Conservation (phyloP, 306 rosid species). For the Bauhinia variegata region DNA sequence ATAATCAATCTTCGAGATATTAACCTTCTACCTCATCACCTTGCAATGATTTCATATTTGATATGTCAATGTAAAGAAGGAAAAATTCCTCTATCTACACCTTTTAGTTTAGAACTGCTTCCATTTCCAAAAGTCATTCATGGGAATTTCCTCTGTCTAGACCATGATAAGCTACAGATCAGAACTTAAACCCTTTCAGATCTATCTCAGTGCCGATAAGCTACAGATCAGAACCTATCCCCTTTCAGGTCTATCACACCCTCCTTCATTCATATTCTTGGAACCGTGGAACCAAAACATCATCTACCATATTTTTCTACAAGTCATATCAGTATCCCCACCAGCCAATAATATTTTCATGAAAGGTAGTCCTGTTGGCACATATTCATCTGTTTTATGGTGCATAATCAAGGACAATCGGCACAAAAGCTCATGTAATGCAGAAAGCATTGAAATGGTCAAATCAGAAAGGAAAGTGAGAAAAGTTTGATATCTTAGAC, state of each 20-base stretch:
- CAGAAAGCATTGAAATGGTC: no score
- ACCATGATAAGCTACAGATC: neutral
- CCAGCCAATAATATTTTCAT: neutral
- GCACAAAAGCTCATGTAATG: neutral
- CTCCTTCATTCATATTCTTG: neutral
- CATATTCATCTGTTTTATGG: constrained; percentile 9
- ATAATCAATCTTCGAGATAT: constrained; percentile 4
- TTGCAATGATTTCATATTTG: constrained; percentile 1
- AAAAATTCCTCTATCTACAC: neutral
- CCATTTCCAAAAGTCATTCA: neutral
- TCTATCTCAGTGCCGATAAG: neutral
- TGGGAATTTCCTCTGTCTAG: neutral
- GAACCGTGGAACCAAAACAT: neutral
- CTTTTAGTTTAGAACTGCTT: neutral
- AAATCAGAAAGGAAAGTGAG: neutral
- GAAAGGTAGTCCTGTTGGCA: neutral
- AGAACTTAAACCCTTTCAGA: no score
- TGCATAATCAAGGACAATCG: constrained; percentile 4
- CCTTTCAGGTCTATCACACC: constrained; percentile 15
- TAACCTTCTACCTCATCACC: constrained; percentile 11
- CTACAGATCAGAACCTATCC: constrained; percentile 15
- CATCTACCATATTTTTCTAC: neutral
- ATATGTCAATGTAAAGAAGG: constrained; percentile 13
- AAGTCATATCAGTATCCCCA: neutral
- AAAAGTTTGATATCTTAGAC: neutral